A percentile compares a stretch with the other conserved stretches of the same genome.
These are phyloP conservation scores for Aspergillus leporis DNA, from an alignment of 495 filamentous ascomycete genomes.

Conservation along the genomic window DNA sequence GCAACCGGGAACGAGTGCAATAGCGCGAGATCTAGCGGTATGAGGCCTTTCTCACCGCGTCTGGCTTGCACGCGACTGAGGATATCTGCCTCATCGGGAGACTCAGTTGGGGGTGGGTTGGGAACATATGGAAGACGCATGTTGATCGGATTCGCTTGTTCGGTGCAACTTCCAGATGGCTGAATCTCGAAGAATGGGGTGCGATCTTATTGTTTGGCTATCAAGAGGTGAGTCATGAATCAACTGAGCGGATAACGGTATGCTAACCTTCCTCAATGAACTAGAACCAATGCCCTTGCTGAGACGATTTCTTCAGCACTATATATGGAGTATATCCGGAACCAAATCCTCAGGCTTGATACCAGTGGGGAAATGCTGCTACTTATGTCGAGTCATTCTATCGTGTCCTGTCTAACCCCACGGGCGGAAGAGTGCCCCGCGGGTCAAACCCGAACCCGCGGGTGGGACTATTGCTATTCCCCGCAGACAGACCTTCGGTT, in stretches of 20 bases:
- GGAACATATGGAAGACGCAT: conserved; percentile 75
- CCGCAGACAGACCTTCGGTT: background rate
- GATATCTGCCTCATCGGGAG: conserved; percentile 52
- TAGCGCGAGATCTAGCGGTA: conserved; percentile 70
- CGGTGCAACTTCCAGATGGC: background rate
- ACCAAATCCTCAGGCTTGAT: background rate
- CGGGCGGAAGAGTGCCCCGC: conserved; percentile 14
- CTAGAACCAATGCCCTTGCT: background rate
- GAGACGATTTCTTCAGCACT: background rate
- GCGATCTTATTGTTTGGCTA: background rate
- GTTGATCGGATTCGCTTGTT: conserved; percentile 19
- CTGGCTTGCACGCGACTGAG: conserved; percentile 62
- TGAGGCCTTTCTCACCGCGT: conserved; percentile 61
- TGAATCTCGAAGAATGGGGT: background rate
- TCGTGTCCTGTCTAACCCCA: conserved; percentile 8
- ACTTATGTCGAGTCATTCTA: background rate
- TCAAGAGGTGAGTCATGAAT: background rate
- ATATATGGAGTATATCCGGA: background rate
- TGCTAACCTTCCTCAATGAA: background rate
- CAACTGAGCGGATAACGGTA: background rate
- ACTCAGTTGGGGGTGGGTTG: conserved; percentile 53
- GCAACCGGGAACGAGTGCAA: conserved; percentile 72
- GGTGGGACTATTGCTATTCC: background rate
- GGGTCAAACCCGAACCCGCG: conserved; percentile 9
- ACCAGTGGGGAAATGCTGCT: background rate